phyloP scores from a whole-genome alignment of 768 basidiomycete species.

The Mycena chlorophos region DNA sequence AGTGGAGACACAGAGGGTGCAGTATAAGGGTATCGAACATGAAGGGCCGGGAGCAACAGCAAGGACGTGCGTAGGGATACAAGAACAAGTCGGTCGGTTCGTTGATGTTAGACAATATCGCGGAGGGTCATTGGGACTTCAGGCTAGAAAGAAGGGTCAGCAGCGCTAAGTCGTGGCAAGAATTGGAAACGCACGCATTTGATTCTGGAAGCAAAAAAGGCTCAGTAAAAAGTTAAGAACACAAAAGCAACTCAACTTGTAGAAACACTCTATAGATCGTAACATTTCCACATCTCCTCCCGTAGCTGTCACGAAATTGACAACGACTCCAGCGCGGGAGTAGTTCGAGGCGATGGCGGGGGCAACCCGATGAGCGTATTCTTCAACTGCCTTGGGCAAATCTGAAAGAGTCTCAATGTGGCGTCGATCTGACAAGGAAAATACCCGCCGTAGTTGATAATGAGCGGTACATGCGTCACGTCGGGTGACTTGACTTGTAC shows the following conservation, averaged over 20 bases:
- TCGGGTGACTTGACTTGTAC: constrained; percentile 90
- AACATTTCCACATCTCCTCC: constrained; percentile 99
- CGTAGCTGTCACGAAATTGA: constrained; percentile 97
- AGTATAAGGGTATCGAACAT: constrained; percentile 73
- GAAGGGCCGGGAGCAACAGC: constrained; percentile 44
- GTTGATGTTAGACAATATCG: constrained; percentile 72
- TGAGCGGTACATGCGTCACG: constrained; percentile 84
- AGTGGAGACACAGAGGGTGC: constrained; percentile 50
- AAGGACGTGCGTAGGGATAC: constrained; percentile 77
- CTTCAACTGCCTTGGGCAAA: constrained; percentile 92
- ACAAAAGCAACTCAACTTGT: constrained; percentile 59
- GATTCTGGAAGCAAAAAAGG: constrained; percentile 47
- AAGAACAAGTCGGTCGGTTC: constrained; percentile 58
- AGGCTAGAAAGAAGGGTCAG: constrained; percentile 52
- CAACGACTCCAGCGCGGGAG: constrained; percentile 84
- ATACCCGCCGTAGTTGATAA: constrained; percentile 87
- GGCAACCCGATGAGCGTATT: constrained; percentile 94
- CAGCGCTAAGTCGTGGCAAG: not conserved
- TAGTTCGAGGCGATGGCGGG: constrained; percentile 86
- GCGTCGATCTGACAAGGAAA: not conserved
- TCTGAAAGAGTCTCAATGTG: constrained; percentile 45
- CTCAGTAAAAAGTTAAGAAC: not conserved
- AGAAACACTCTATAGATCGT: constrained; percentile 97
- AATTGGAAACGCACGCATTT: constrained; percentile 72
- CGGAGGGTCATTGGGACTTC: constrained; percentile 90